Percentiles rank a stretch among this genome's conserved stretches.
Evolutionary conservation across 106 monocot genomes (phyloP).

Genomic region (Posidonia australis): DNA sequence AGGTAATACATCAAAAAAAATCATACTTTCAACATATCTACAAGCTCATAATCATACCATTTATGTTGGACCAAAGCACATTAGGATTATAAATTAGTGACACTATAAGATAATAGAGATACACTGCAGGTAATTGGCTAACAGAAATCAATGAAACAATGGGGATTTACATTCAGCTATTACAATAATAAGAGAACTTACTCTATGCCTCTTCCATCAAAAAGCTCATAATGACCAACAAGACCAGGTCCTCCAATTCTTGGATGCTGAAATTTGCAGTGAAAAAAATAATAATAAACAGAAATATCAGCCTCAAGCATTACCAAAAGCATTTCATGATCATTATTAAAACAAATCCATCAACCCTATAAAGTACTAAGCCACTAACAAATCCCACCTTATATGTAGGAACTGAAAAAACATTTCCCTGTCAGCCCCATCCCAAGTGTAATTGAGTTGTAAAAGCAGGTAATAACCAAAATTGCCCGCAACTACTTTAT

Average conservation of each 20-base stretch:
- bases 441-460: too few relatives aligned
- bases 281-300: neutral
- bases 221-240: slow-evolving; percentile 43
- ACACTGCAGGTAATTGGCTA: neutral
- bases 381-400: neutral
- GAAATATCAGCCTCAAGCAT: neutral
- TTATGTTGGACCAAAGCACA: neutral
- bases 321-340: neutral
- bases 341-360: too few relatives aligned
- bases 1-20: too few relatives aligned
- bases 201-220: slow-evolving; percentile 46
- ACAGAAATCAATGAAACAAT: neutral
- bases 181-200: slow-evolving; percentile 21
- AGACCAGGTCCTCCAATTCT: slow-evolving; percentile 84
- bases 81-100: too few relatives aligned
- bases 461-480: too few relatives aligned
- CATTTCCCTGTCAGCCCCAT: too few relatives aligned
- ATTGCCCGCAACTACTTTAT: too few relatives aligned
- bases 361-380: neutral
- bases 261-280: slow-evolving; percentile 55
- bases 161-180: neutral
- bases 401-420: too few relatives aligned
- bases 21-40: neutral
- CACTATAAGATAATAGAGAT: too few relatives aligned
- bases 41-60: neutral